Evolutionary conservation across 441 rosid species (phyloP).

Genomic region (Erodium trifolium): DNA sequence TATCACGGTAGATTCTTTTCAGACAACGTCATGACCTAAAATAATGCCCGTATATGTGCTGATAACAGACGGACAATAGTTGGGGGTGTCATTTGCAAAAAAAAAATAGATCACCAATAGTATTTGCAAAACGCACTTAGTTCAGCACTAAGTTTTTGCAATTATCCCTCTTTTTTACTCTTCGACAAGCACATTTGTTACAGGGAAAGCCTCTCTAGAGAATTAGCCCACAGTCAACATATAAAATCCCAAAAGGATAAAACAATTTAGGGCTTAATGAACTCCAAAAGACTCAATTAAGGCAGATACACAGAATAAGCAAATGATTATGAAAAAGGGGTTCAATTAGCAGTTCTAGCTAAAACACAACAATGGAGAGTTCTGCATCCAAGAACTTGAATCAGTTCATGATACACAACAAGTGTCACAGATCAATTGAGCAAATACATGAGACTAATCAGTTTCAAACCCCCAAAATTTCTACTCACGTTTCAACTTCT

Average conservation of each 20-base stretch:
- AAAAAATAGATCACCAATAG: too few relatives aligned
- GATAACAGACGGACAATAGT: too few relatives aligned
- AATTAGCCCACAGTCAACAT: too few relatives aligned
- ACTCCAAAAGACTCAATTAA: neutral
- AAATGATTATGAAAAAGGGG: neutral
- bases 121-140: too few relatives aligned
- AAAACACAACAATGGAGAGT: neutral
- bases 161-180: neutral
- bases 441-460: neutral
- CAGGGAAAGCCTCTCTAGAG: too few relatives aligned
- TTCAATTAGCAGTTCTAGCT: neutral
- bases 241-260: too few relatives aligned
- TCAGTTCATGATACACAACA: neutral
- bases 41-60: neutral
- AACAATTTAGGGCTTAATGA: neutral
- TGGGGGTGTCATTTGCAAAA: too few relatives aligned
- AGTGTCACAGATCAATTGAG: neutral
- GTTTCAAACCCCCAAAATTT: neutral
- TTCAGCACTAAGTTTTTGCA: too few relatives aligned
- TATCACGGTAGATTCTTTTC: neutral
- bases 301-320: neutral
- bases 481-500: neutral
- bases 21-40: neutral
- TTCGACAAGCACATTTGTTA: neutral
- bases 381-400: neutral